Base-by-base conservation (phyloP, 2,329 filamentous ascomycete genomes). In the Endocalyx cinctus region DNA sequence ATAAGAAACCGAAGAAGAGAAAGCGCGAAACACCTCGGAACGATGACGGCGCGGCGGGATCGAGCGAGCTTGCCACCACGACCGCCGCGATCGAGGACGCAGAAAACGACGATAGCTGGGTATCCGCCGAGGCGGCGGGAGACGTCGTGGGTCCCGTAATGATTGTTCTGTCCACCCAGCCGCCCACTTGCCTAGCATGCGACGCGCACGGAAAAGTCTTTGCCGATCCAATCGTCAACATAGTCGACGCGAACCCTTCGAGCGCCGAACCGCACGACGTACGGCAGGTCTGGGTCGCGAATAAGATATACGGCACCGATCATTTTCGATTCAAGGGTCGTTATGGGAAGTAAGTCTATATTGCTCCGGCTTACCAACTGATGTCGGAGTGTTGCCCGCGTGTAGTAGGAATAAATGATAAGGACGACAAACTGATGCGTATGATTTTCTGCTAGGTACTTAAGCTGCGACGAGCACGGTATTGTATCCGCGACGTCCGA, bases 241-340 rank as follows among this genome's bases (percentile, higher is more conserved):
- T 95, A 22, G 75, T 95, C 39, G 89, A 96, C 37, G 79, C 71
- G 17, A 84, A 94, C 55, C 76, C 86, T 4, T 60, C 72, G n/a
- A 95, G 80, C 5, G 87, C 90, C 7, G 92, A 98, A 63, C 92
- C 92, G 31, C 89, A 96, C 60, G 89, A 97, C 58, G 89, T 97
- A 39, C 73, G 90, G 40, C 89, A 96, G 66, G 92, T 98, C 12
- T 98, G 90, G 86, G 78, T 97, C 45, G 87, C 86, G 39, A 94
- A 84, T 48, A 77, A 75, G 46, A 82, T 96, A 10, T 77, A 82
- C 1, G 90, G 90, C 4, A 90, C 84, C 2, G 86, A 94, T 43
- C 72, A 74, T 20, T 82, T 87, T 48, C 84, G 84, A 37, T 85
- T 98, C 60, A 96, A 95, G 63, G 87, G 87, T 0, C 84, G 90